These are phyloP conservation scores for Pyrenula massariospora DNA, from an alignment of 495 filamentous ascomycete species.

Conservation along the genomic window DNA sequence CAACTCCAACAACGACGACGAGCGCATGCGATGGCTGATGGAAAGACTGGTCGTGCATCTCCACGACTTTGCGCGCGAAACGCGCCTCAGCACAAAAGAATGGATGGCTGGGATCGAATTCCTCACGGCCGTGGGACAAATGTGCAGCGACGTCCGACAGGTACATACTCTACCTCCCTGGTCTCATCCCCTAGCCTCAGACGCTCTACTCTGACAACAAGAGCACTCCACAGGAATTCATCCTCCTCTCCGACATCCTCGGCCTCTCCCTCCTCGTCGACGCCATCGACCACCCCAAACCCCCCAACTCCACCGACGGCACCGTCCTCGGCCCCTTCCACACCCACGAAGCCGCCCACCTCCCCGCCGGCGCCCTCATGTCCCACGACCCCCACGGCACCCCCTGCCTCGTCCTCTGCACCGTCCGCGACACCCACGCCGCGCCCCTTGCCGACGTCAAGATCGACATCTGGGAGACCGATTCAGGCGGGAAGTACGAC, in stretches of 20 bases:
- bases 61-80: slow-evolving; percentile 76
- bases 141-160: slow-evolving; percentile 58
- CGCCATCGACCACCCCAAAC: slow-evolving; percentile 85
- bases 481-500: slow-evolving; percentile 78
- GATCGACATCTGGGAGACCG: slow-evolving; percentile 92
- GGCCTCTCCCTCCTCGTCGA: slow-evolving; percentile 86
- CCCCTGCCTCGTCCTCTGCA: slow-evolving; percentile 68
- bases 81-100: slow-evolving; percentile 63
- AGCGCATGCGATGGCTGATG: slow-evolving; percentile 62
- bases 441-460: slow-evolving; percentile 57
- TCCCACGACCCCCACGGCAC: slow-evolving; percentile 46
- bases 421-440: slow-evolving; percentile 55
- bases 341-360: slow-evolving; percentile 68
- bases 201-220: too few species aligned
- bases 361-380: slow-evolving; percentile 54
- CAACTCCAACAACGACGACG: slow-evolving; percentile 57
- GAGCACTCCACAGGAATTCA: slow-evolving; percentile 94
- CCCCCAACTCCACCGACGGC: slow-evolving; percentile 62
- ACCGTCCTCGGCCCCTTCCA: slow-evolving; percentile 91
- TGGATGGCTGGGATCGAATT: slow-evolving; percentile 68
- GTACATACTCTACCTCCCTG: slow-evolving; percentile 29
- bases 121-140: slow-evolving; percentile 63
- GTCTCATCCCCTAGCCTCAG: slow-evolving; percentile 7
- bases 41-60: slow-evolving; percentile 64
- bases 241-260: slow-evolving; percentile 83